Percentiles rank a stretch among this genome's conserved stretches.
These are phyloP conservation scores for Phytophthora pisi DNA, from an alignment of 352 stramenopile genomes.

Conservation along the genomic window DNA sequence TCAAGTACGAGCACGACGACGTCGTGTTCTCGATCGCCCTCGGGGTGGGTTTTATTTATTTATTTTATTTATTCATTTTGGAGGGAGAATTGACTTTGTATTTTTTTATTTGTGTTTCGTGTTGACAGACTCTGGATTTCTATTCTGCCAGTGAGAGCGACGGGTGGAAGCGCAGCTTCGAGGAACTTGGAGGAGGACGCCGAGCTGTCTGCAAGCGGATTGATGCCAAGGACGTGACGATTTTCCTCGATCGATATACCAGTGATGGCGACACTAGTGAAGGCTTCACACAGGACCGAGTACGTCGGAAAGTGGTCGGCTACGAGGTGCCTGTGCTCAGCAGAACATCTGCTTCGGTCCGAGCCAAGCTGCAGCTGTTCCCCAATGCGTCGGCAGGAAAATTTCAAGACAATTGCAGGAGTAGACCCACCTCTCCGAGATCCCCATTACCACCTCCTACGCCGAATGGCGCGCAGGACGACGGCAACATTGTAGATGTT, in stretches of 20 bases:
- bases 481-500: conserved; percentile 39
- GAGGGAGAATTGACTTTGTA: background rate
- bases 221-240: conserved; percentile 80
- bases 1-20: conserved; percentile 90
- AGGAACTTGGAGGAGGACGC: conserved; percentile 52
- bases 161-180: conserved; percentile 70
- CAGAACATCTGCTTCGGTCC: conserved; percentile 69
- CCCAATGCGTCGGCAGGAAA: conserved; percentile 22
- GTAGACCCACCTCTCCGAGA: conserved; percentile 19
- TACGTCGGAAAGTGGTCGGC: conserved; percentile 75
- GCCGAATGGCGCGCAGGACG: background rate
- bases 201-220: conserved; percentile 72
- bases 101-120: background rate
- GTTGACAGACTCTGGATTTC: conserved; percentile 68
- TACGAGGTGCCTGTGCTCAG: conserved; percentile 84
- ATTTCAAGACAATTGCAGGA: conserved; percentile 19
- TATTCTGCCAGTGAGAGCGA: conserved; percentile 70
- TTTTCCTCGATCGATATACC: conserved; percentile 86
- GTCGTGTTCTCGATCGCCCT: conserved; percentile 86
- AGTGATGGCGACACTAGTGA: conserved; percentile 49
- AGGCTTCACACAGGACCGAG: conserved; percentile 21
- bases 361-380: conserved; percentile 59
- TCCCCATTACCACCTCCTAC: conserved; percentile 11
- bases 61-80: background rate
- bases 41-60: conserved; percentile 47